phyloP scores from a whole-genome alignment of 2,329 filamentous ascomycete species.

The Huntiella moniliformis region DNA sequence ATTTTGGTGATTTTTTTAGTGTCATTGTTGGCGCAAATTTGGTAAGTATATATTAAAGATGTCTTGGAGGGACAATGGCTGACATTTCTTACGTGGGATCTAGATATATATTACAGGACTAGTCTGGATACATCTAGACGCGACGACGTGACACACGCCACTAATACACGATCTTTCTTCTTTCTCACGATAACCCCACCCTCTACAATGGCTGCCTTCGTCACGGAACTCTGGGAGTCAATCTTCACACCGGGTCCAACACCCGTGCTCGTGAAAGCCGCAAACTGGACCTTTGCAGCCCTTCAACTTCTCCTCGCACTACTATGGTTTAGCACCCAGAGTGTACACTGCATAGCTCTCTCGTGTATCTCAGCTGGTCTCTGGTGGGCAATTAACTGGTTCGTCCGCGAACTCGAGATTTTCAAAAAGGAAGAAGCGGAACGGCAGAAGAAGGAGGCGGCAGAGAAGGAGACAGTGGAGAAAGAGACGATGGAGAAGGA shows the following conservation, averaged over 20 bases:
- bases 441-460: slow-evolving; percentile 14
- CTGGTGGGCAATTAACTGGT: slow-evolving; percentile 97
- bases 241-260: slow-evolving; percentile 88
- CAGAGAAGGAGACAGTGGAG: slow-evolving; percentile 22
- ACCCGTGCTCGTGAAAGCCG: slow-evolving; percentile 69
- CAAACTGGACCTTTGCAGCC: slow-evolving; percentile 72
- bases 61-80: background rate
- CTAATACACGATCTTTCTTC: background rate
- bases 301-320: slow-evolving; percentile 61
- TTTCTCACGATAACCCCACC: slow-evolving; percentile 10
- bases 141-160: background rate
- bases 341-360: slow-evolving; percentile 72
- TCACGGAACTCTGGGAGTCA: slow-evolving; percentile 70
- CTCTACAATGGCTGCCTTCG: slow-evolving; percentile 35
- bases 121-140: background rate
- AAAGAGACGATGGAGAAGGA: slow-evolving; percentile 25
- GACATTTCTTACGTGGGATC: background rate
- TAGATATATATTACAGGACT: background rate
- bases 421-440: slow-evolving; percentile 23
- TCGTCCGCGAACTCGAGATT: slow-evolving; percentile 46
- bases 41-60: background rate
- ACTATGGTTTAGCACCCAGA: slow-evolving; percentile 66
- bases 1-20: background rate
- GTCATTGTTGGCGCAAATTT: background rate
- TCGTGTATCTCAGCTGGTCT: slow-evolving; percentile 62